These are phyloP conservation scores for Piloderma croceum DNA, from an alignment of 768 basidiomycete species.

Conservation along the genomic window DNA sequence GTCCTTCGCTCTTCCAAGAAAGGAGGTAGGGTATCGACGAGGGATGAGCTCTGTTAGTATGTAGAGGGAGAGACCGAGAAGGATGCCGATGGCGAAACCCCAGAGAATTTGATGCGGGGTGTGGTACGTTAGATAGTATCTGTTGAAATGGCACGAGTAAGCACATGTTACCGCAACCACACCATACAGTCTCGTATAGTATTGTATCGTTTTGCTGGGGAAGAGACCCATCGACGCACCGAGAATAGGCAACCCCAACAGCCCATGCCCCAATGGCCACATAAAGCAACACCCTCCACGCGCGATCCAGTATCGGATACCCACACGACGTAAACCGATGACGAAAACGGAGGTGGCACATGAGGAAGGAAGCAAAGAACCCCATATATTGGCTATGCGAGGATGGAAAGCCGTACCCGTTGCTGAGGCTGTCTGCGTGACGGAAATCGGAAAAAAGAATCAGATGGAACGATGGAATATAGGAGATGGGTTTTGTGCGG, in stretches of 20 bases:
- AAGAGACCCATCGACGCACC: too few relatives aligned
- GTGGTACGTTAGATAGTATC: conserved; percentile 71
- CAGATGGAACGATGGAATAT: conserved; percentile 2
- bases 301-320: conserved; percentile 41
- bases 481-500: background rate
- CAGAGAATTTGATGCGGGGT: conserved; percentile 66
- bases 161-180: too few relatives aligned
- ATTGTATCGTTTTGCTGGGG: too few relatives aligned
- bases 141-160: conserved; percentile 24
- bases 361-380: conserved; percentile 73
- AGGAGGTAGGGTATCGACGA: conserved; percentile 42
- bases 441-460: conserved; percentile 1
- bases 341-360: conserved; percentile 66
- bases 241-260: conserved; percentile 67
- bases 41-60: conserved; percentile 55
- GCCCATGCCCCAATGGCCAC: conserved; percentile 51
- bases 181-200: too few relatives aligned
- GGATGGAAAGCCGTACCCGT: conserved; percentile 83
- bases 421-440: conserved; percentile 53
- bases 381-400: conserved; percentile 91
- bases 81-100: conserved; percentile 63
- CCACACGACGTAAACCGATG: conserved; percentile 61
- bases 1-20: conserved; percentile 44
- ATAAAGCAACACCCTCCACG: conserved; percentile 45
- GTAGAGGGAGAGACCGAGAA: conserved; percentile 52